Percentiles rank a stretch among this genome's conserved stretches.
phyloP scores from a whole-genome alignment of 768 basidiomycete genomes.

The Tephrocybe sp. region DNA sequence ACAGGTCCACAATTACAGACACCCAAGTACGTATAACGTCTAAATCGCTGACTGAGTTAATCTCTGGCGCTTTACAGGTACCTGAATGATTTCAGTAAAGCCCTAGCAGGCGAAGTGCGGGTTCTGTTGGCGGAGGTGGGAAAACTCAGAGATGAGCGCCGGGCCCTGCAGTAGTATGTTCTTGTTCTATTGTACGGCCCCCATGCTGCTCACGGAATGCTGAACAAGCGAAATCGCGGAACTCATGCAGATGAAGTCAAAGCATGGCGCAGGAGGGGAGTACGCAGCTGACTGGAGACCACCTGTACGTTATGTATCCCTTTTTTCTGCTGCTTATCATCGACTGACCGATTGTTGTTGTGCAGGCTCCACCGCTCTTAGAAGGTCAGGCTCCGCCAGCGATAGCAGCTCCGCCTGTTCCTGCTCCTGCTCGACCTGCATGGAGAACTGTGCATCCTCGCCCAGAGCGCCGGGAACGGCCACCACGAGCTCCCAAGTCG shows the following conservation, averaged over 20 bases:
- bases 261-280: slow-evolving; percentile 79
- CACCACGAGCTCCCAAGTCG: neutral
- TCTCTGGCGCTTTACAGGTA: slow-evolving; percentile 38
- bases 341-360: slow-evolving; percentile 25
- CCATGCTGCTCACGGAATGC: neutral
- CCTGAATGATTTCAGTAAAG: slow-evolving; percentile 83
- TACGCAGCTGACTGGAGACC: slow-evolving; percentile 76
- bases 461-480: slow-evolving; percentile 42
- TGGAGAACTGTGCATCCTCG: slow-evolving; percentile 77
- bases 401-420: slow-evolving; percentile 42
- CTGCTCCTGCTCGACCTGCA: slow-evolving; percentile 53
- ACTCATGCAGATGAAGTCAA: slow-evolving; percentile 80
- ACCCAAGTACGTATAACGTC: slow-evolving; percentile 11
- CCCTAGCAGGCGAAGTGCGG: slow-evolving; percentile 77
- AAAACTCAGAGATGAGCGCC: slow-evolving; percentile 73
- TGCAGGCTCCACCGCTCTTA: slow-evolving; percentile 35
- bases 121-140: slow-evolving; percentile 80
- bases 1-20: slow-evolving; percentile 20
- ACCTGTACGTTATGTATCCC: slow-evolving; percentile 36
- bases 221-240: slow-evolving; percentile 76
- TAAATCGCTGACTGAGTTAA: too few species aligned
- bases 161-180: slow-evolving; percentile 77
- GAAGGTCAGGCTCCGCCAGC: slow-evolving; percentile 34
- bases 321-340: neutral
- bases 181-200: slow-evolving; percentile 1